phyloP scores from a whole-genome alignment of 176 grass and related monocot species.

The Tillandsia fasciculata region DNA sequence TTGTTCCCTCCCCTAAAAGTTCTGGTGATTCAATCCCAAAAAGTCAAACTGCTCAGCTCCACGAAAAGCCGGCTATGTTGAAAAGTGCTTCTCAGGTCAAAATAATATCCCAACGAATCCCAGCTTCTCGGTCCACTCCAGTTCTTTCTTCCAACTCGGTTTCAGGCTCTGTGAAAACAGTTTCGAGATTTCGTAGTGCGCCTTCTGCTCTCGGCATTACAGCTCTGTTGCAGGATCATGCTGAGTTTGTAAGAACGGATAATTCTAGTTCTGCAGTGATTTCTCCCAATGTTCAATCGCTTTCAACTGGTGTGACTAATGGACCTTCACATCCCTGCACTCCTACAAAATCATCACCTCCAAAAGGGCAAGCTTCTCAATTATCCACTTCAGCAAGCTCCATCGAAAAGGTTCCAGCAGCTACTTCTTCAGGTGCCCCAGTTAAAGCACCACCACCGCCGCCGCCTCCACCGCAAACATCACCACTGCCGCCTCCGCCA shows the following conservation, averaged over 20 bases:
- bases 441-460: background rate
- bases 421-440: background rate
- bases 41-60: slow-evolving; percentile 24
- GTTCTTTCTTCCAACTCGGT: slow-evolving; percentile 28
- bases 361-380: slow-evolving; percentile 13
- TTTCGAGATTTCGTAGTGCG: slow-evolving; percentile 46
- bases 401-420: background rate
- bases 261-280: slow-evolving; percentile 23
- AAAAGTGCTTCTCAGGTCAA: slow-evolving; percentile 13
- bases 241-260: slow-evolving; percentile 24
- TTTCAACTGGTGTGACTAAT: slow-evolving; percentile 6
- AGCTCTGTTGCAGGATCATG: slow-evolving; percentile 58
- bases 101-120: slow-evolving; percentile 54
- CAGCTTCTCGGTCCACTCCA: slow-evolving; percentile 46
- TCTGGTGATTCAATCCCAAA: slow-evolving; percentile 8
- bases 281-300: slow-evolving; percentile 5
- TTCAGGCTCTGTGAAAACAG: slow-evolving; percentile 36
- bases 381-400: slow-evolving; percentile 4
- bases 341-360: slow-evolving; percentile 22
- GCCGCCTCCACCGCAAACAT: background rate
- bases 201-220: slow-evolving; percentile 70
- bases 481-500: background rate
- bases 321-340: slow-evolving; percentile 13
- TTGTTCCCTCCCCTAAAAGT: background rate
- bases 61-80: slow-evolving; percentile 19